A percentile compares a stretch with the other conserved stretches of the same genome.
Conservation (phyloP, 2,329 filamentous ascomycete species). For the Paraphaeosphaeria minitans region DNA sequence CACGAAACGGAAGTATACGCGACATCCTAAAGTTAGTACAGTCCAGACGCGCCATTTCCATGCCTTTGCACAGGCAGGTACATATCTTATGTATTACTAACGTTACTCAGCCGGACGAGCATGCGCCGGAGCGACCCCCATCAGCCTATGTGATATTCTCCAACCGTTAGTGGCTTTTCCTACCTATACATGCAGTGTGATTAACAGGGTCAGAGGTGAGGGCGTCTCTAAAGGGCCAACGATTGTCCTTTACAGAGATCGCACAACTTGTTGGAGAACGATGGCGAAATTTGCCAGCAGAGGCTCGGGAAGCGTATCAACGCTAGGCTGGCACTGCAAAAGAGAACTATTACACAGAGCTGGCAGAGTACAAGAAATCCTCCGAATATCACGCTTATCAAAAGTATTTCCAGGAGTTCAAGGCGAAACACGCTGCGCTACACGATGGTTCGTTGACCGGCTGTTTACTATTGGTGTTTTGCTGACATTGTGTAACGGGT, state of each 20-base stretch:
- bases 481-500: conserved; percentile 24
- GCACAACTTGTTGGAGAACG: conserved; percentile 81
- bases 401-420: conserved; percentile 78
- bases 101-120: conserved; percentile 68
- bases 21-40: conserved; percentile 73
- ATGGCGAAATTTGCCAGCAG: conserved; percentile 72
- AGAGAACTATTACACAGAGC: conserved; percentile 74
- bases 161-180: conserved; percentile 64
- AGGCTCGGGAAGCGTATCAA: conserved; percentile 75
- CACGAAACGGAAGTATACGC: conserved; percentile 74
- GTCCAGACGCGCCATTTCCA: neutral
- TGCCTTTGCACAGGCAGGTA: neutral
- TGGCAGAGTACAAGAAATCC: conserved; percentile 79
- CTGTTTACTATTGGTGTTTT: neutral
- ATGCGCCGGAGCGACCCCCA: conserved; percentile 78
- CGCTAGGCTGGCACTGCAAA: conserved; percentile 73
- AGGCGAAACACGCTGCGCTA: conserved; percentile 65
- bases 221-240: conserved; percentile 76
- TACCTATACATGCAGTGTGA: neutral
- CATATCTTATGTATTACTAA: conserved; percentile 23
- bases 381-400: conserved; percentile 69
- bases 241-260: conserved; percentile 80
- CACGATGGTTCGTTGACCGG: conserved; percentile 38
- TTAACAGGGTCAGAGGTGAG: conserved; percentile 65
- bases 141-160: conserved; percentile 87